phyloP scores from a whole-genome alignment of 2,329 filamentous ascomycete species.

The Monilinia aucupariae region DNA sequence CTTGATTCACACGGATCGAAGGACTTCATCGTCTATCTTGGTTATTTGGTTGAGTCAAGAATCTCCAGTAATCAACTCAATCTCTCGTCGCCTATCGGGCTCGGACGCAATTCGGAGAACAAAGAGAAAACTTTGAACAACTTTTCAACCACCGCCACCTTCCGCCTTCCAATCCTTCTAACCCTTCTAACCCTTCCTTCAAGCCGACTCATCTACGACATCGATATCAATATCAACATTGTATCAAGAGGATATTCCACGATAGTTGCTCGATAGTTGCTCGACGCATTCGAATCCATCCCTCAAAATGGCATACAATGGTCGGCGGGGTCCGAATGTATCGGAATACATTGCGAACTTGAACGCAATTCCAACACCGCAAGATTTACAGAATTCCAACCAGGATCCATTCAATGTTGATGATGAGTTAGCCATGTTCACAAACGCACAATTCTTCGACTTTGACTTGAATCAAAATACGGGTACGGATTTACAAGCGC shows the following conservation, averaged over 20 bases:
- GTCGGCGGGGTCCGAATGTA: constrained; percentile 77
- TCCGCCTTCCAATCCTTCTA: neutral
- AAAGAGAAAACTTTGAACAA: constrained; percentile 8
- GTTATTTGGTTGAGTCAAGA: neutral
- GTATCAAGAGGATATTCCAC: neutral
- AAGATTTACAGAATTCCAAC: constrained; percentile 50
- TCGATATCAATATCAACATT: neutral
- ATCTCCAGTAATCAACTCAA: neutral
- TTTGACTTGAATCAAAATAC: constrained; percentile 62
- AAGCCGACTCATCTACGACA: neutral
- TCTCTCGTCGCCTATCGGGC: neutral
- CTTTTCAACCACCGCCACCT: neutral
- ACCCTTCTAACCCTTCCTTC: neutral
- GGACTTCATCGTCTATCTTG: neutral
- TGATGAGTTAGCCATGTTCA: constrained; percentile 71
- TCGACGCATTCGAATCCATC: neutral
- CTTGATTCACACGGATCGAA: neutral
- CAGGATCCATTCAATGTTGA: constrained; percentile 56
- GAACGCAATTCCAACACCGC: constrained; percentile 63
- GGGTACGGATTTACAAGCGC: constrained; percentile 48
- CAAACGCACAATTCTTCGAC: constrained; percentile 77
- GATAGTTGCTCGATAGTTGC: neutral
- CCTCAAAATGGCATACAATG: constrained; percentile 66
- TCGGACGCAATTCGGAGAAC: constrained; percentile 13
- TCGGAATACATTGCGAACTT: constrained; percentile 84